A percentile compares a stretch with the other conserved stretches of the same genome.
phyloP scores from a whole-genome alignment of 768 basidiomycete species.

The Termitomyces heimii region DNA sequence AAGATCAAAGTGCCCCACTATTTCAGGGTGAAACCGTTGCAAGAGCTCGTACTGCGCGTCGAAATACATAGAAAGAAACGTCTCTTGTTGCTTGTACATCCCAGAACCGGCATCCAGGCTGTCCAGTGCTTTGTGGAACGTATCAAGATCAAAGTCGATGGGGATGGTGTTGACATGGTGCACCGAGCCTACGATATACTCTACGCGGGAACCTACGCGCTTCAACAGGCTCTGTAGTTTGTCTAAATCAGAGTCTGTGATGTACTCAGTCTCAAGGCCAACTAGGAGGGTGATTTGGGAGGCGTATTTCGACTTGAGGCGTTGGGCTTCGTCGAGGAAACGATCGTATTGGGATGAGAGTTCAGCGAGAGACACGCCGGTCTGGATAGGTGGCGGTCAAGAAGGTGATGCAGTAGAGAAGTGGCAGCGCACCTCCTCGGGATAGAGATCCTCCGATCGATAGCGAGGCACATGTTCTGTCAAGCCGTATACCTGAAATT shows the following conservation, averaged over 20 bases:
- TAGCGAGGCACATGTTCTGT: conserved; percentile 94
- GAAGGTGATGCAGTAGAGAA: background rate
- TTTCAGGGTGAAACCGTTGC: conserved; percentile 68
- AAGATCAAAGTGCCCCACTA: conserved; percentile 92
- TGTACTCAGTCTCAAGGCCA: conserved; percentile 91
- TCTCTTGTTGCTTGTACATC: conserved; percentile 24
- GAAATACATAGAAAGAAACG: conserved; percentile 67
- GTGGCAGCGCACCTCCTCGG: conserved; percentile 74
- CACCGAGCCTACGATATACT: conserved; percentile 89
- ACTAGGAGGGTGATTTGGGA: conserved; percentile 71
- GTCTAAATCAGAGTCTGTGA: conserved; percentile 62
- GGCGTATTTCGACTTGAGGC: conserved; percentile 59
- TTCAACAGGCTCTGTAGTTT: conserved; percentile 48
- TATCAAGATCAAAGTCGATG: conserved; percentile 84
- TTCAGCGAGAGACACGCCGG: conserved; percentile 40
- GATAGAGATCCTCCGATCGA: conserved; percentile 76
- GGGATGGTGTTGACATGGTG: conserved; percentile 87
- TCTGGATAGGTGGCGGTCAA: conserved; percentile 30
- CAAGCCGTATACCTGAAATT: conserved; percentile 80
- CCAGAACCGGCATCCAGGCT: conserved; percentile 20
- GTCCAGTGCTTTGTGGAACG: conserved; percentile 57
- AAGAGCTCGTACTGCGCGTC: conserved; percentile 79
- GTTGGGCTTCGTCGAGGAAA: conserved; percentile 77
- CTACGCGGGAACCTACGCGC: conserved; percentile 45
- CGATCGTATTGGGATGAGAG: conserved; percentile 61